Evolutionary conservation across 1,284 basidiomycete species (phyloP), one percentile per base, ranked within the genome.

Genomic region (Trichosporon ovoides): DNA sequence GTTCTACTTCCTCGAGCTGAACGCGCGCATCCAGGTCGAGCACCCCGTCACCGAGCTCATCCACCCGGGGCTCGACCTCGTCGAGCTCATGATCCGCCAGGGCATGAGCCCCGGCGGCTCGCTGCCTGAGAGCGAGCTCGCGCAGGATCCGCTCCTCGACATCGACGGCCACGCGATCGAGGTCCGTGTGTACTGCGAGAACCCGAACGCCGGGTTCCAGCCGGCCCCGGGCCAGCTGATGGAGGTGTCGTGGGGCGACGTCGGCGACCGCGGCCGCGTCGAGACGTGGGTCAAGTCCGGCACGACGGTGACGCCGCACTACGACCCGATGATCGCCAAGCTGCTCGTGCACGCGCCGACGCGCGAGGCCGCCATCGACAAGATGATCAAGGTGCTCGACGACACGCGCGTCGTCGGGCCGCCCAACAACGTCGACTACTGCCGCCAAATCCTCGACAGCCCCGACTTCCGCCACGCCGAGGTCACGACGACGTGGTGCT

Each of bases 1-100:
- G 9, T 87, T 85, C 72, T 87, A 82, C 77, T 89, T 88, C 66
- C 79, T 89, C 18, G 87, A 89, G 70, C 84, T 88, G 82, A 88
- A 89, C 62, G 84, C 85, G 0, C 80, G 86, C 7, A 81, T 87
- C 55, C 86, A 87, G 56, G 86, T 88, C 16, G 87, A 88, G 73
- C 87, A 88, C 65, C 80, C 83, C 1, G 80, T 88, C 38, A 87
- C 85, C 0, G 87, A 87, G 73, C 77, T 76, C 22, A 77, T 81
- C 12, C 78, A 84, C 66, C 80, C 81, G 1, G 81, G 80, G 4
- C 78, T 87, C 38, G 86, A 88, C 65, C 77, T 88, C 14, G 83
- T 88, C 18, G 80, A 83, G 58, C 73, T 87, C 37, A 88, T 88
- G 86, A 61, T 72, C 16, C 67, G 68, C 48, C 74, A 78, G 60